Conservation (phyloP, 176 grass and related monocot genomes). For the Aegilops umbellulata region DNA sequence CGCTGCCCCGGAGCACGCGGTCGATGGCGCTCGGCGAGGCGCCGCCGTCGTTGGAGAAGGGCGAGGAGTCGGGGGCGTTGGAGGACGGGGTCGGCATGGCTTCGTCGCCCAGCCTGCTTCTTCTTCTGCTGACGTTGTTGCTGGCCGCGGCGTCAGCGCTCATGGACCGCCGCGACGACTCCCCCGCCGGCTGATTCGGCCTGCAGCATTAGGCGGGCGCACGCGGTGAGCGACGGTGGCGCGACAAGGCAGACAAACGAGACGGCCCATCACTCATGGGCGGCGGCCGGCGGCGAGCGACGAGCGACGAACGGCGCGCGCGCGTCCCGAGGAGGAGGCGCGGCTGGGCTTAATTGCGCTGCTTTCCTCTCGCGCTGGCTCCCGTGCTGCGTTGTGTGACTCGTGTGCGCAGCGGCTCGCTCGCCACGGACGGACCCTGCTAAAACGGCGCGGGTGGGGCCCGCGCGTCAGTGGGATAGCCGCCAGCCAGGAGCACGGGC, state of each 20-base stretch:
- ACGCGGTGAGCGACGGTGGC: conserved; percentile 27
- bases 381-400: neutral
- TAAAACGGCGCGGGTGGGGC: neutral
- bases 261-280: conserved; percentile 1
- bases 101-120: neutral
- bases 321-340: conserved; percentile 2
- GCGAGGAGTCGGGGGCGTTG: conserved; percentile 11
- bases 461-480: neutral
- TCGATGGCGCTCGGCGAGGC: conserved; percentile 23
- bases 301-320: neutral
- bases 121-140: neutral
- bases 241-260: neutral
- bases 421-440: neutral
- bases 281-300: neutral
- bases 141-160: conserved; percentile 26
- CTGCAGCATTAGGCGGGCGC: conserved; percentile 44
- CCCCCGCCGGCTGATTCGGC: neutral
- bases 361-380: neutral
- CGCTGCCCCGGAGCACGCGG: conserved; percentile 26
- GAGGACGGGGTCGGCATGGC: conserved; percentile 37
- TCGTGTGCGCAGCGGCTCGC: neutral
- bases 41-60: conserved; percentile 28
- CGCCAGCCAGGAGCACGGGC: neutral
- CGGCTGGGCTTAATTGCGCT: neutral
- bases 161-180: conserved; percentile 13